Evolutionary conservation across 208 protist genomes (phyloP), one percentile per base, ranked within the genome.

Genomic region (Angomonas ambiguus): DNA sequence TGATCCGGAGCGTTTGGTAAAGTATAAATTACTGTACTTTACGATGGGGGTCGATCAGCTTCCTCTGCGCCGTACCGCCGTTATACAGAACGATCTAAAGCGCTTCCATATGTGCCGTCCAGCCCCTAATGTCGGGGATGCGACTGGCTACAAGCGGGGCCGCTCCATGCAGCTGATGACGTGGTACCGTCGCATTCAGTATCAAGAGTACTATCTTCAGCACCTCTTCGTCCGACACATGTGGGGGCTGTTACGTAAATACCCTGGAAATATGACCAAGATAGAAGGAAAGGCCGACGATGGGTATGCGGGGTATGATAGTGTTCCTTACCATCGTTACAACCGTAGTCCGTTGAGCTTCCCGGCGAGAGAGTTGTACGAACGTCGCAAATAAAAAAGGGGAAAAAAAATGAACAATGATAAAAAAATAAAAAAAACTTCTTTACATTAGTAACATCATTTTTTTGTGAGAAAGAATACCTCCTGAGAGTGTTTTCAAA

Each of bases 191-290:
- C 84, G 90, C 35, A 93, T 93, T 66, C 87, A 93, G 73, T 95
- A 95, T 72, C 90, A 95, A 78, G 90, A 95, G 73, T 95, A 92
- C 70, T 77, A 92, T 63, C 65, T 95, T 60, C 90, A 95, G 76
- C 90, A 95, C 68, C 75, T 95, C 58, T 95, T 92, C 66, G 89
- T 87, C 45, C 84, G 87, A 0, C 87, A 92, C 78, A 84, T 83
- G 62, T 95, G 87, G 85, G 83, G 83, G 31, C 64, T 91, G 45
- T 71, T 93, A 69, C 84, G 87, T 57, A 84, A 87, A 62, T 95
- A 95, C 80, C 87, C 90, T 4, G 82, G 79, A 41, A 92, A 93
- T 77, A 91, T 79, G 6, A 87, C 78, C 34, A 95, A 95, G 72
- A 73, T 77, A 30, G 71, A 78, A 48, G 78, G 82, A 10, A 80